Evolutionary conservation across 768 basidiomycete genomes (phyloP).

Genomic region (Pleurotus tuoliensis): DNA sequence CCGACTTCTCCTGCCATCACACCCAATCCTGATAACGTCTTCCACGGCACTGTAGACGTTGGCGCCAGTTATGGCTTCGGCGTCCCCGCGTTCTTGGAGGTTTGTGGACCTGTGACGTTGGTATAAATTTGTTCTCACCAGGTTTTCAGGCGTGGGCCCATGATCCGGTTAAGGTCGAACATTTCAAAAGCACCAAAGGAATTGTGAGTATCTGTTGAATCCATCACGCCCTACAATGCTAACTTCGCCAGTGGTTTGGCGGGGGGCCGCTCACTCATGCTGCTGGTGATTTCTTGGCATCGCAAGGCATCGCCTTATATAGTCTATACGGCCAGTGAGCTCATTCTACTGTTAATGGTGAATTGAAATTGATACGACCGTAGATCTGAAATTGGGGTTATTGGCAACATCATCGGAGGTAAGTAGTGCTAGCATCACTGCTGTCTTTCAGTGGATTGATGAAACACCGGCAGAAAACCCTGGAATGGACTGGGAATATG

Average conservation of each 20-base stretch:
- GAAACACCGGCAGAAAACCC: slow-evolving; percentile 3
- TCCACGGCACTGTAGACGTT: slow-evolving; percentile 16
- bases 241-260: slow-evolving; percentile 9
- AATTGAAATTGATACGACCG: too few species aligned
- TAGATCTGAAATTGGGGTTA: slow-evolving; percentile 13
- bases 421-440: background rate
- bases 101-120: slow-evolving; percentile 2
- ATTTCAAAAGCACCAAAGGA: slow-evolving; percentile 7
- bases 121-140: background rate
- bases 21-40: slow-evolving; percentile 24
- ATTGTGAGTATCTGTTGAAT: background rate
- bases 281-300: slow-evolving; percentile 24
- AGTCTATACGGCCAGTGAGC: slow-evolving; percentile 27
- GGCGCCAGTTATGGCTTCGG: slow-evolving; percentile 15
- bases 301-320: slow-evolving; percentile 24
- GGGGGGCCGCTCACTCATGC: slow-evolving; percentile 18
- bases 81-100: slow-evolving; percentile 28
- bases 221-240: background rate
- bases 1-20: slow-evolving; percentile 4
- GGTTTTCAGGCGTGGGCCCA: slow-evolving; percentile 5
- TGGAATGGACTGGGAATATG: slow-evolving; percentile 20
- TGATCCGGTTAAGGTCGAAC: slow-evolving; percentile 8
- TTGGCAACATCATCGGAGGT: slow-evolving; percentile 10
- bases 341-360: too few species aligned
- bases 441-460: too few species aligned